Conservation (phyloP, 2,329 filamentous ascomycete species). For the Albifimbria verrucaria region DNA sequence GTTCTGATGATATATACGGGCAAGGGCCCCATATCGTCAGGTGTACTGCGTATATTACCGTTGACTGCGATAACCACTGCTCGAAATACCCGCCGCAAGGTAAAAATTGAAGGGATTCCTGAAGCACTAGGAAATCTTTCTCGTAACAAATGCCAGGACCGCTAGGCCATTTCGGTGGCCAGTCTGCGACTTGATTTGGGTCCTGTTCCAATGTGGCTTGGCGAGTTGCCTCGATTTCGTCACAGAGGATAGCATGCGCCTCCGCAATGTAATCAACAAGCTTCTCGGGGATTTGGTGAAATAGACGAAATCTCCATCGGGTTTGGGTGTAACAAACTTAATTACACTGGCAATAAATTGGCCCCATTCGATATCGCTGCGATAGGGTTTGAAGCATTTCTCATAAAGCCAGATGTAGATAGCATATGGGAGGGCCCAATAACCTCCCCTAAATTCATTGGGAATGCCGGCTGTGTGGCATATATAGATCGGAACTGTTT, state of each 20-base stretch:
- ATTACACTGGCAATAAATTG: conserved; percentile 10
- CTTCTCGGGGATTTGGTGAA: background rate
- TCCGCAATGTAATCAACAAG: background rate
- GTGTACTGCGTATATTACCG: background rate
- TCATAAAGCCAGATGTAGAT: conserved; percentile 9
- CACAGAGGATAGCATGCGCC: background rate
- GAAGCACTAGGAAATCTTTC: no score
- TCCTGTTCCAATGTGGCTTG: background rate
- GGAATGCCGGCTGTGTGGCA: background rate
- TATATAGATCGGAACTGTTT: background rate
- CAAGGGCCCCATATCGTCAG: background rate
- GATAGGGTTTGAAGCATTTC: conserved; percentile 9
- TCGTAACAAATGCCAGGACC: background rate
- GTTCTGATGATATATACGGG: conserved; percentile 6
- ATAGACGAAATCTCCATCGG: background rate
- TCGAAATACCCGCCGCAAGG: background rate
- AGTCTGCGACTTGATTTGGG: background rate
- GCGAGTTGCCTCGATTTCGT: background rate
- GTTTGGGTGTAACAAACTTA: background rate
- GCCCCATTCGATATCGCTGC: conserved; percentile 9
- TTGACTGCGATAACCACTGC: background rate
- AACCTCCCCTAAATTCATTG: background rate
- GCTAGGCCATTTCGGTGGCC: background rate
- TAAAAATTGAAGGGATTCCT: no score
- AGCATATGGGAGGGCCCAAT: background rate